Base-by-base conservation (phyloP, 1,284 basidiomycete species). In the Pseudozyma flocculosa region DNA sequence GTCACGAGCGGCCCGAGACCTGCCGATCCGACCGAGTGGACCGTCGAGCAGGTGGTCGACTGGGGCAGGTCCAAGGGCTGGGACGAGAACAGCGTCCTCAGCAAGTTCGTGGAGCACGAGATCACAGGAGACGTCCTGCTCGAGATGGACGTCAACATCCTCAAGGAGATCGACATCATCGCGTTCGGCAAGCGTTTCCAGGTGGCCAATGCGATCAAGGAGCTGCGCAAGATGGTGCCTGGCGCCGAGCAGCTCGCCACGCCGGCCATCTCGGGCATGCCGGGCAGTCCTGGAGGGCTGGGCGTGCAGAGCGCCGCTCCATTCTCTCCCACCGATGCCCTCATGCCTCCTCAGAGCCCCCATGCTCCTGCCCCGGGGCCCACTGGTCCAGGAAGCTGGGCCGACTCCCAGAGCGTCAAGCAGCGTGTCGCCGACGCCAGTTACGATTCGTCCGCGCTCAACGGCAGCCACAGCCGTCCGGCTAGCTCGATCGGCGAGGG, bases 121-220 rank as follows among this genome's bases (percentile, higher is more conserved):
- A 98, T 99, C 56, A 90, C 92, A 0, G 94, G 95, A 15, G 95
- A 98, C 71, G 89, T 97, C 21, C 84, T 98, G 4, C 84, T 98
- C 50, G 93, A 96, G 69, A 88, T 98, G 64, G 92, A 97, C 69
- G 86, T 88, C 45, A 88, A 88, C 70, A 83, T 95, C 18, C 86
- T 98, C 70, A 97, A 97, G 81, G 95, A 98, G 80, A 89, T 98
- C 56, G 95, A 94, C 43, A 91, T 98, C 61, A 81, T 85, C 60
- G 91, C 92, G 2, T 96, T 95, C 70, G 95, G 94, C 21, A 94
- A 95, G 78, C 89, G 94, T 17, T 85, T 91, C 76, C 87, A 92
- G 47, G 92, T 99, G 50, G 87, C 89, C 30, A 92, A 94, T 70
- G 92, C 90, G n/a, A 96, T 99, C 75, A 81, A 85, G 21, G 94